Conservation (phyloP, 345 rosid species). For the Brassica napus region DNA sequence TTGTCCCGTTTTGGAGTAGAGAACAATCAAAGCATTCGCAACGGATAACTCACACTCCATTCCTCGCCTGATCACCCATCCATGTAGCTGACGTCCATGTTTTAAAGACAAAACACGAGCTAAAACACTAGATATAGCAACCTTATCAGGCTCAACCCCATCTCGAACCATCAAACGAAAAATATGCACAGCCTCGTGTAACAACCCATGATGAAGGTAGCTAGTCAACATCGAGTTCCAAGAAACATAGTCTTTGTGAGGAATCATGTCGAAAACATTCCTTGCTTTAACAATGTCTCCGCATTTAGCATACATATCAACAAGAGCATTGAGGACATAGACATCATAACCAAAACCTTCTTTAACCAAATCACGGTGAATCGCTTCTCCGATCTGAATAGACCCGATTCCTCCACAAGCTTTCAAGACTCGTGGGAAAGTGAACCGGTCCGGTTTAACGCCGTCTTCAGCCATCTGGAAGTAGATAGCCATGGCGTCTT, state of each 20-base stretch:
- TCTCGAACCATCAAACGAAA: conserved; percentile 56
- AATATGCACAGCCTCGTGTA: conserved; percentile 51
- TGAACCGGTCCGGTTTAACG: conserved; percentile 69
- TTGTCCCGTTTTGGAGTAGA: conserved; percentile 55
- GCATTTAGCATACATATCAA: conserved; percentile 89
- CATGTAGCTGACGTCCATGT: conserved; percentile 64
- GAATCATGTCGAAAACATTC: conserved; percentile 65
- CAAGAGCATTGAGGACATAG: conserved; percentile 74
- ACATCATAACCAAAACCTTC: conserved; percentile 62
- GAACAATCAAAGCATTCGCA: conserved; percentile 66
- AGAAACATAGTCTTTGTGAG: conserved; percentile 54
- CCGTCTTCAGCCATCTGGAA: conserved; percentile 92
- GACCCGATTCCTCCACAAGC: conserved; percentile 86
- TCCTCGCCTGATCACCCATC: conserved; percentile 66
- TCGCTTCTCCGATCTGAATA: conserved; percentile 65
- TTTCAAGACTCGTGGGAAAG: conserved; percentile 79
- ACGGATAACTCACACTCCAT: conserved; percentile 57
- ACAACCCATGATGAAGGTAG: conserved; percentile 64
- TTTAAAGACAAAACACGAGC: conserved; percentile 47
- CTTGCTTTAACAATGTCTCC: conserved; percentile 82
- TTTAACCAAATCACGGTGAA: conserved; percentile 73
- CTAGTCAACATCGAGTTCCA: conserved; percentile 82
- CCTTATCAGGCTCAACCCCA: conserved; percentile 66
- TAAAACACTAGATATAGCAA: conserved; percentile 65
- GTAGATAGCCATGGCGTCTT: conserved; percentile 81